Conservation (phyloP, 2,329 filamentous ascomycete species). For the Didymella exigua region DNA sequence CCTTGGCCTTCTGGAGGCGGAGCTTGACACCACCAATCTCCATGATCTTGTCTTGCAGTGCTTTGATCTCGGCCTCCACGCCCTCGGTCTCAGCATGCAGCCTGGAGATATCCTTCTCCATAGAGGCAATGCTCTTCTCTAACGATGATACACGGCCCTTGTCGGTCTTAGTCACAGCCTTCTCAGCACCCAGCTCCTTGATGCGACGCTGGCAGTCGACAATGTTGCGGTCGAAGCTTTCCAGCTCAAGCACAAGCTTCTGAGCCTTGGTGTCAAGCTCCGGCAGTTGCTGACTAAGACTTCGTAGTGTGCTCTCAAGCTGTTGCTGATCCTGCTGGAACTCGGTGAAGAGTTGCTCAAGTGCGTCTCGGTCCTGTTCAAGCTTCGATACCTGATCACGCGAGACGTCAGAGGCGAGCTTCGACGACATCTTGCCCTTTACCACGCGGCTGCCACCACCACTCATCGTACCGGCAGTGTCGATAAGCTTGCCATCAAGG, state of each 20-base stretch:
- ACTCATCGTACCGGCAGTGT: constrained; percentile 98
- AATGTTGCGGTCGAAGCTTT: constrained; percentile 83
- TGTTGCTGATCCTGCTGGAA: constrained; percentile 85
- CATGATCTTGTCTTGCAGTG: constrained; percentile 96
- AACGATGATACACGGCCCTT: constrained; percentile 73
- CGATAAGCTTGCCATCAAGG: constrained; percentile 91
- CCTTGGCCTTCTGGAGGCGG: constrained; percentile 85
- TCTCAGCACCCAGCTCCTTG: constrained; percentile 80
- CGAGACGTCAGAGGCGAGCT: constrained; percentile 82
- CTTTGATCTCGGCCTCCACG: constrained; percentile 91
- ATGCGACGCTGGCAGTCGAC: constrained; percentile 83
- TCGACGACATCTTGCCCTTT: constrained; percentile 95
- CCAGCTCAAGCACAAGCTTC: constrained; percentile 86
- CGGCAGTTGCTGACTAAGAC: constrained; percentile 79
- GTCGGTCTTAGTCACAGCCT: constrained; percentile 80
- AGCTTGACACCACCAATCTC: constrained; percentile 94
- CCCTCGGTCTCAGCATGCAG: constrained; percentile 84
- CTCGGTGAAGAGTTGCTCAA: constrained; percentile 81
- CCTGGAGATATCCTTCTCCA: constrained; percentile 79
- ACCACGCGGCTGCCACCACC: constrained; percentile 92
- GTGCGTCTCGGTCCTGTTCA: constrained; percentile 81
- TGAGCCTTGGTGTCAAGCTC: constrained; percentile 87
- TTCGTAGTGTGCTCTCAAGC: constrained; percentile 73
- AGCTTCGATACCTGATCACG: constrained; percentile 89
- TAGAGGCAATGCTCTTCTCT: constrained; percentile 75